A percentile compares a stretch with the other conserved stretches of the same genome.
Conservation (phyloP, 1,284 basidiomycete genomes). For the Ustilago lituana region DNA sequence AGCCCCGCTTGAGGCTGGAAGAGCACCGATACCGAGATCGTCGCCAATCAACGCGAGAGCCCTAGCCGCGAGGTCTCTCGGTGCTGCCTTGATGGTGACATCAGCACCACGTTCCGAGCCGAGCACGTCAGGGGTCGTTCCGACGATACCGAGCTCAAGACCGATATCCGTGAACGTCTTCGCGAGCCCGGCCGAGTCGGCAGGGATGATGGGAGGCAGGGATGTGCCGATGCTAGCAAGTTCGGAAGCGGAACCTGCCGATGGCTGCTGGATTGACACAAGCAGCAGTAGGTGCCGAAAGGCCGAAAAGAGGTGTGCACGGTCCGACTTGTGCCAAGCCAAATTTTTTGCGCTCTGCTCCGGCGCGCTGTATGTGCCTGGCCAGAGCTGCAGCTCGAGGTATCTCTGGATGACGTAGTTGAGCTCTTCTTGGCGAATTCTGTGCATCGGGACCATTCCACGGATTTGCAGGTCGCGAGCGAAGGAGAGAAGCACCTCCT, state of each 20-base stretch:
- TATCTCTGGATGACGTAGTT: conserved; percentile 75
- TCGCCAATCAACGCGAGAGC: conserved; percentile 24
- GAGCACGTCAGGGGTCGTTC: conserved; percentile 12
- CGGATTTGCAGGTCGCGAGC: conserved; percentile 83
- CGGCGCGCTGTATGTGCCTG: conserved; percentile 2
- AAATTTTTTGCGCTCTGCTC: not conserved
- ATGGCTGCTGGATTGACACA: conserved; percentile 7
- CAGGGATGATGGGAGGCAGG: conserved; percentile 17
- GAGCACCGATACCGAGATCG: conserved; percentile 13
- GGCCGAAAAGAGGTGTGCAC: conserved; percentile 32
- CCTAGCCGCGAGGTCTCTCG: conserved; percentile 21
- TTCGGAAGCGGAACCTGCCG: conserved; percentile 7
- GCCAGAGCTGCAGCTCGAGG: conserved; percentile 25
- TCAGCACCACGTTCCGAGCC: not conserved
- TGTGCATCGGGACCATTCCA: conserved; percentile 71
- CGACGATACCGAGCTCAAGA: conserved; percentile 22
- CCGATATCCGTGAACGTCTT: conserved; percentile 9
- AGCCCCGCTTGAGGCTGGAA: not conserved
- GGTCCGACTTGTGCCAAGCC: conserved; percentile 20
- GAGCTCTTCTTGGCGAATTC: conserved; percentile 84
- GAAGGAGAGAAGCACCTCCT: conserved; percentile 76
- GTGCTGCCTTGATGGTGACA: not conserved
- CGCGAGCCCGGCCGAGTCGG: conserved; percentile 7
- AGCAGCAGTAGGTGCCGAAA: conserved; percentile 27
- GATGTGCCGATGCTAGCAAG: conserved; percentile 23